These are phyloP conservation scores for Tetradesmus obliquus DNA, from an alignment of 139 green algal species.

Conservation along the genomic window DNA sequence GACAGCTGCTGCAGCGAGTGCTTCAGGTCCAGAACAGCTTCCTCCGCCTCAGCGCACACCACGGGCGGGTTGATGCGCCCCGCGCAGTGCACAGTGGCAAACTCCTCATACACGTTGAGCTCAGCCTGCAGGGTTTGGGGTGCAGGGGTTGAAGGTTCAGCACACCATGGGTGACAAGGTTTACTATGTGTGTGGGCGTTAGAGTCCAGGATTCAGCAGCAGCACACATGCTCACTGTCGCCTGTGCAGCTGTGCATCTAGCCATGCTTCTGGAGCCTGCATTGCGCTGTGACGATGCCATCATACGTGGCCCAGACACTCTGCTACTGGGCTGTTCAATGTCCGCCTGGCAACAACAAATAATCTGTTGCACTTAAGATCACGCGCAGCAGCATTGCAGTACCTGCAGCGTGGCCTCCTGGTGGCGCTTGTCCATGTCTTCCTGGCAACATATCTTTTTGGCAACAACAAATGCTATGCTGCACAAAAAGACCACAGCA, in stretches of 20 bases:
- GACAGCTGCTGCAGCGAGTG: slow-evolving; percentile 23
- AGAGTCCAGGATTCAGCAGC: neutral
- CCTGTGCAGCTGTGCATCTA: neutral
- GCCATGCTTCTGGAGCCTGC: neutral
- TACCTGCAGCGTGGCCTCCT: slow-evolving; percentile 26
- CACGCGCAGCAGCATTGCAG: too few relatives aligned
- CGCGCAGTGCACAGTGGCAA: slow-evolving; percentile 61
- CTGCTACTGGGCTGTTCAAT: too few relatives aligned
- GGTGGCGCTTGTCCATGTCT: slow-evolving; percentile 46
- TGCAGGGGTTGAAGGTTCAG: neutral
- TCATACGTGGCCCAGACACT: too few relatives aligned
- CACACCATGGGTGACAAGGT: neutral
- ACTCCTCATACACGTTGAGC: slow-evolving; percentile 75
- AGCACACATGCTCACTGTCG: neutral
- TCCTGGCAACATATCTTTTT: neutral
- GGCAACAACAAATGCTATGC: neutral
- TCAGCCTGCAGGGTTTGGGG: slow-evolving; percentile 53
- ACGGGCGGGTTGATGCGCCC: slow-evolving; percentile 32
- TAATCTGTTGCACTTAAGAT: too few relatives aligned
- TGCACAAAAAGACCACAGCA: neutral
- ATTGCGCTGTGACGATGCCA: neutral
- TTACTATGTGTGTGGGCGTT: neutral
- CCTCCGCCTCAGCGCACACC: slow-evolving; percentile 40
- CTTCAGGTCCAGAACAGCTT: slow-evolving; percentile 36
- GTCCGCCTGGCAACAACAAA: too few relatives aligned